A percentile compares a stretch with the other conserved stretches of the same genome.
Conservation (phyloP, 768 basidiomycete species). For the Mycena indigotica region DNA sequence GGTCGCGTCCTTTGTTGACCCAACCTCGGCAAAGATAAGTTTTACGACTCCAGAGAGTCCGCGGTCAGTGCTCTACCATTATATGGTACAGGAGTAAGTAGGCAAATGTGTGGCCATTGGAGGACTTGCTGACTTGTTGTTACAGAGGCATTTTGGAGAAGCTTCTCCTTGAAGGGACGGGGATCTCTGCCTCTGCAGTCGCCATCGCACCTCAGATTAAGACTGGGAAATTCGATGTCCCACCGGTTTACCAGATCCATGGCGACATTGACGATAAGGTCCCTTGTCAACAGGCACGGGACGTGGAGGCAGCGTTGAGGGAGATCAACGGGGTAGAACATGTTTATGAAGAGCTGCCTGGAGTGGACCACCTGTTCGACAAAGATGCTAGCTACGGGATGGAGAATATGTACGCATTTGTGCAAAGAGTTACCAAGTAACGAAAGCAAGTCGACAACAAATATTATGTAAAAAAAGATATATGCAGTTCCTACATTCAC, state of each 20-base stretch:
- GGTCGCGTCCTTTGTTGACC: slow-evolving; percentile 35
- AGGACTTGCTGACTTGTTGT: not conserved
- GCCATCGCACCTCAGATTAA: slow-evolving; percentile 33
- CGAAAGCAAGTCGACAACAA: not conserved
- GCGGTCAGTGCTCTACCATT: slow-evolving; percentile 38
- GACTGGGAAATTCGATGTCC: slow-evolving; percentile 26
- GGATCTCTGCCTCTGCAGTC: slow-evolving; percentile 31
- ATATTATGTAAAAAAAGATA: slow-evolving; percentile 7
- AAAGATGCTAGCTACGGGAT: slow-evolving; percentile 32
- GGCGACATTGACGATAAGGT: slow-evolving; percentile 40
- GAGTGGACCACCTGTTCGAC: slow-evolving; percentile 39
- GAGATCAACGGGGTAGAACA: slow-evolving; percentile 21
- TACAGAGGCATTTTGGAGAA: slow-evolving; percentile 23
- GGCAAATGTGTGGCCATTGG: no score
- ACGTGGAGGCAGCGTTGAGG: slow-evolving; percentile 34
- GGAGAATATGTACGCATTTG: slow-evolving; percentile 39
- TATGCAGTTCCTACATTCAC: no score
- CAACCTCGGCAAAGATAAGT: slow-evolving; percentile 27
- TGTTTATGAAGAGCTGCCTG: slow-evolving; percentile 37
- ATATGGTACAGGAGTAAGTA: slow-evolving; percentile 45
- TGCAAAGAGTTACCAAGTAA: slow-evolving; percentile 22
- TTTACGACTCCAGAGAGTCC: slow-evolving; percentile 28
- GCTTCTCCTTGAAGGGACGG: slow-evolving; percentile 36
- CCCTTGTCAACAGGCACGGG: slow-evolving; percentile 34
- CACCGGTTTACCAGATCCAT: slow-evolving; percentile 40